A percentile compares a stretch with the other conserved stretches of the same genome.
Conservation (phyloP, 2,329 filamentous ascomycete genomes). For the Xylaria sp. region DNA sequence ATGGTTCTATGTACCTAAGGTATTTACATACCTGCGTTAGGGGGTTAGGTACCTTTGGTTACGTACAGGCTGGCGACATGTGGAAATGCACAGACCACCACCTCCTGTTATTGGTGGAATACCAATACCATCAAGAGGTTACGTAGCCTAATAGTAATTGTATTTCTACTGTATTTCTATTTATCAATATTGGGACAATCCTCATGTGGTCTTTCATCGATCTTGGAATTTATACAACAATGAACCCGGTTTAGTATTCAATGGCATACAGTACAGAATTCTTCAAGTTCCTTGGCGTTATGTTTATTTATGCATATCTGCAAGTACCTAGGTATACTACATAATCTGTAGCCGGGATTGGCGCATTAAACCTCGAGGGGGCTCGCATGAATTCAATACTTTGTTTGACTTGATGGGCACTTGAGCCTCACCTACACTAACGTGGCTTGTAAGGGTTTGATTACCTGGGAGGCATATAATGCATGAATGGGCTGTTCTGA, state of each 20-base stretch:
- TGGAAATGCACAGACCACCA: background rate
- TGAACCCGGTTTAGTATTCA: background rate
- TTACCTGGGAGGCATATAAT: background rate
- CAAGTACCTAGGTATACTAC: background rate
- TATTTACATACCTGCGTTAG: background rate
- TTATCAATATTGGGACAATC: background rate
- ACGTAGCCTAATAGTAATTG: background rate
- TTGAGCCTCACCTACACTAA: background rate
- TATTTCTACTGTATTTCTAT: background rate
- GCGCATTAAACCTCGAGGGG: background rate
- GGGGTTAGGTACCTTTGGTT: background rate
- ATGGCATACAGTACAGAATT: background rate
- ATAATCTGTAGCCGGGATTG: background rate
- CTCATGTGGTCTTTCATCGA: background rate
- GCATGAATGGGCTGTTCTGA: background rate
- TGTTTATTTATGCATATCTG: background rate
- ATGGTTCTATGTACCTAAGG: too few relatives aligned
- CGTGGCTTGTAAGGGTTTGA: background rate
- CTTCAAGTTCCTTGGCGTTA: background rate
- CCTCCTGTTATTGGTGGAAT: background rate
- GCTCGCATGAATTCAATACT: conserved; percentile 3
- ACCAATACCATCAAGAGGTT: background rate
- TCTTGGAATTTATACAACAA: background rate
- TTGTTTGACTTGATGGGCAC: background rate
- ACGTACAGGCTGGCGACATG: background rate